Evolutionary conservation across 148 eudicot genomes (phyloP).

Genomic region (Chenopodium suecicum): DNA sequence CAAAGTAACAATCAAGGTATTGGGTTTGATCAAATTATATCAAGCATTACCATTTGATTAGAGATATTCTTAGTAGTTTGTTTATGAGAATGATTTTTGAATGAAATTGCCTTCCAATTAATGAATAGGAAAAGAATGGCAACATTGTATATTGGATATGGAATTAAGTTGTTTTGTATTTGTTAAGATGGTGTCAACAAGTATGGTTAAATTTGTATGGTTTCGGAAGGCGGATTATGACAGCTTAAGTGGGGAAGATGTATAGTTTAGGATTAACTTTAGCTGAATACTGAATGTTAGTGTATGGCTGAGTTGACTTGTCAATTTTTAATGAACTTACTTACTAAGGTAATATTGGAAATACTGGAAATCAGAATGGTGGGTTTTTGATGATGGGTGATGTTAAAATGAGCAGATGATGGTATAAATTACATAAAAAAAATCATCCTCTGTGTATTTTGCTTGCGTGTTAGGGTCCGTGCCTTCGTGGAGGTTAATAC

Average conservation of each 20-base stretch:
- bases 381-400: neutral
- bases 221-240: neutral
- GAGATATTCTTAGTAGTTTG: neutral
- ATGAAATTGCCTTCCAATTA: neutral
- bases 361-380: neutral
- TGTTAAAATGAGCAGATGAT: neutral
- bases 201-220: neutral
- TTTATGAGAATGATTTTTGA: neutral
- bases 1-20: conserved; percentile 82
- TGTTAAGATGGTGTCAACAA: neutral
- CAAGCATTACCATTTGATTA: neutral
- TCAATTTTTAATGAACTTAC: neutral
- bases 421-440: neutral
- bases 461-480: neutral
- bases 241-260: too few species aligned
- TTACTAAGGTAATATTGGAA: neutral
- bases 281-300: too few species aligned
- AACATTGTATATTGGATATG: neutral
- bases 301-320: neutral
- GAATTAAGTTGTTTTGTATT: neutral
- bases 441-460: neutral
- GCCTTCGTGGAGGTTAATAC: neutral
- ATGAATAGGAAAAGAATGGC: too few species aligned
- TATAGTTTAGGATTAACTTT: too few species aligned
- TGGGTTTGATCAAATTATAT: neutral